phyloP scores from a whole-genome alignment of 257 asterid genomes.

The Thymus mandschuricus region DNA sequence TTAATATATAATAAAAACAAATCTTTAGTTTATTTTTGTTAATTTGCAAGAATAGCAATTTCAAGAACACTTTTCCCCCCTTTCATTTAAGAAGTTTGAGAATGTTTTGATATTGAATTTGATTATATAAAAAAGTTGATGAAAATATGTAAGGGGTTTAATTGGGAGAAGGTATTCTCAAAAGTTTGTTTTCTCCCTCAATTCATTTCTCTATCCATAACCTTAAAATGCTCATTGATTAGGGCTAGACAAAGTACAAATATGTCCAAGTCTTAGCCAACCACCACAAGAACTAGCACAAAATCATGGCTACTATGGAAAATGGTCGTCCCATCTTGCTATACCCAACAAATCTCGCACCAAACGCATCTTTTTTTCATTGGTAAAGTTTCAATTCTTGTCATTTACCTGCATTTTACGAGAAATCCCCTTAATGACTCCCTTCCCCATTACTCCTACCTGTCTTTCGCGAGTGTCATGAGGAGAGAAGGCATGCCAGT shows the following conservation, averaged over 20 bases:
- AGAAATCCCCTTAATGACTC: background rate
- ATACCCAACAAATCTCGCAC: background rate
- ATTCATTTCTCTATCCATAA: background rate
- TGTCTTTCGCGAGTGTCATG: background rate
- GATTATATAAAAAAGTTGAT: background rate
- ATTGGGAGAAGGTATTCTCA: too few relatives aligned
- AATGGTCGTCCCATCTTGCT: background rate
- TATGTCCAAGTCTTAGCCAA: too few relatives aligned
- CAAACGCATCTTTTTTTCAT: background rate
- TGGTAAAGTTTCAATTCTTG: background rate
- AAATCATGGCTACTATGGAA: background rate
- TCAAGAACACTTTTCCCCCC: too few relatives aligned
- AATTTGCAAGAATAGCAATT: background rate
- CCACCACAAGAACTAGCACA: too few relatives aligned
- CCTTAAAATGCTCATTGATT: background rate
- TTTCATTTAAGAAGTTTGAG: background rate
- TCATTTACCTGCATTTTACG: background rate
- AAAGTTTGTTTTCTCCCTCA: background rate
- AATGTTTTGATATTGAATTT: background rate
- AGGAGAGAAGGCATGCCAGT: background rate
- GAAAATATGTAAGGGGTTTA: background rate
- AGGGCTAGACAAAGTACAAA: background rate
- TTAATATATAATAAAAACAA: background rate
- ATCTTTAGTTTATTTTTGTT: background rate
- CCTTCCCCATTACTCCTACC: background rate